phyloP scores from a whole-genome alignment of 306 rosid genomes.

The Cucumis melo region DNA sequence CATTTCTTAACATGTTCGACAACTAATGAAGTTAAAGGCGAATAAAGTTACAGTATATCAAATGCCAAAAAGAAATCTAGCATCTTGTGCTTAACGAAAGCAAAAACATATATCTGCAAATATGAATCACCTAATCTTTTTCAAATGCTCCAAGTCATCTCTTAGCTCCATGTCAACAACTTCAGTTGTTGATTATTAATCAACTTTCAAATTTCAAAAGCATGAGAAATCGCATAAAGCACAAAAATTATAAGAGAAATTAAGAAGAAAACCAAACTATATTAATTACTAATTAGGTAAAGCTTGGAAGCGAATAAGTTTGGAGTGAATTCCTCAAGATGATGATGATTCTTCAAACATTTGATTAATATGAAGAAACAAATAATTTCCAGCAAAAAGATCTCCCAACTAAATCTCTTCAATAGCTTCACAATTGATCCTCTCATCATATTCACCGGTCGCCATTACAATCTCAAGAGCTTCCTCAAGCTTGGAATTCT shows the following conservation, averaged over 20 bases:
- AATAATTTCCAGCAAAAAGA: slow-evolving; percentile 11
- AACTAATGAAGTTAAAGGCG: neutral
- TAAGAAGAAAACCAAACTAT: too few species aligned
- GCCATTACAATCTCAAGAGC: neutral
- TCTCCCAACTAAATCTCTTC: slow-evolving; percentile 10
- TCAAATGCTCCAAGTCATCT: slow-evolving; percentile 80
- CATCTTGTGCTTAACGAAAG: neutral
- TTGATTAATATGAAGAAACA: slow-evolving; percentile 8
- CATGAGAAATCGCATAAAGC: neutral
- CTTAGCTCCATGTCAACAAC: slow-evolving; percentile 77
- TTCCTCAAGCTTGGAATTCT: neutral
- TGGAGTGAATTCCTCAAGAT: neutral
- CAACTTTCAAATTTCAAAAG: neutral
- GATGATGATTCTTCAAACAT: neutral
- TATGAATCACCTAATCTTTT: slow-evolving; percentile 55
- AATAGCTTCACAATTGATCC: neutral
- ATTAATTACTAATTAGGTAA: neutral
- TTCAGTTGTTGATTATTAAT: too few species aligned
- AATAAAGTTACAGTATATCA: neutral
- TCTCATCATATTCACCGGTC: neutral
- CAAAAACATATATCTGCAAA: neutral
- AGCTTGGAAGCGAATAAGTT: neutral
- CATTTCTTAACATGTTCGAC: too few species aligned
- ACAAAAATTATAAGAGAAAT: too few species aligned
- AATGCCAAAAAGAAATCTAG: neutral